Evolutionary conservation across 352 stramenopile genomes (phyloP), one percentile per base, ranked within the genome.

Genomic region (Globisporangium rhizosaccharum): DNA sequence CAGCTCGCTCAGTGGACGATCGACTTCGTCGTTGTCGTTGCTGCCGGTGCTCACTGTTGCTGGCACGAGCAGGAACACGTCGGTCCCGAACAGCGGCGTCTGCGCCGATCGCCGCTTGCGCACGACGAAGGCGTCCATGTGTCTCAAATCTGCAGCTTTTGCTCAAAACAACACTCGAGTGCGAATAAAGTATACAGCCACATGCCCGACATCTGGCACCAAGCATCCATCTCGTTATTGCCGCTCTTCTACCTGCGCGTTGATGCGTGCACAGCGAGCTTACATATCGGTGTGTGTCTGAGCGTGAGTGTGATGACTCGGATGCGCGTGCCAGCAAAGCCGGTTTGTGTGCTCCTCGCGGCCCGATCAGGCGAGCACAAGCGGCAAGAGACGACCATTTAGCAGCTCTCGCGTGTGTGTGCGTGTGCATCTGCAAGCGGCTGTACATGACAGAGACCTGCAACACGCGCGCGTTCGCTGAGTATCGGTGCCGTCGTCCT

Each of bases 81-180:
- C 68, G 53, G 51, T 45, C 37, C 52, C 58, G 53, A 86, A 85
- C 49, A 88, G 68, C 53, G 57, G 67, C 25, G 45, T 41, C 36
- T 51, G 46, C 14, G 53, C 46, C 15, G 52, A 39, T 12, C 66
- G 63, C 14, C 57, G 57, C 41, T 53, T 67, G 20, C 73, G 78
- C 56, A 72, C 64, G 2, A 88, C 48, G 60, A 87, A 90, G 11
- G 76, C 78, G 60, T 90, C 78, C 80, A 90, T 90, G 44, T 42
- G 23, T 10, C 44, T 26, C 37, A 11, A 37, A 57, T n/a, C 6
- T 48, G 20, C 36, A 49, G n/a, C 18, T 28, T 36, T 45, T 55
- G 30, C 17, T 18, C 12, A 15, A 20, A 52, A 17, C 12, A n/a
- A 23, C 37, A 23, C 52, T 51, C 1, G 17, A 47, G 39, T 49